Base-by-base conservation (phyloP, 768 basidiomycete genomes). In the Boletales sp. region DNA sequence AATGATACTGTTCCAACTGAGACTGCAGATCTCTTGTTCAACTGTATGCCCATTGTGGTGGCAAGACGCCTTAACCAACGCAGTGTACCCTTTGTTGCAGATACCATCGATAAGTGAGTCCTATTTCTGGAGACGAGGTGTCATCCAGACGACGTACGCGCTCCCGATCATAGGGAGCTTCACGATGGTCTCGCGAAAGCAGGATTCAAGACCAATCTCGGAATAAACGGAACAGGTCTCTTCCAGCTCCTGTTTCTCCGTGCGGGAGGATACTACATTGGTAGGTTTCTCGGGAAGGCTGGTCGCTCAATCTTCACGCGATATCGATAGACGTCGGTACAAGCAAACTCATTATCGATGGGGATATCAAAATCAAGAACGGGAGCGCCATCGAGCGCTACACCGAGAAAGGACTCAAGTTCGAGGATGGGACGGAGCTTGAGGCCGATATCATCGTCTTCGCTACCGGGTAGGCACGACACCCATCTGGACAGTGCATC, bases 321-420 rank as follows among this genome's bases (percentile, higher is more conserved):
- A 8, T n/a, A 4, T 21, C 7, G 15, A 43, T 37, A 70, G 70
- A 70, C n/a, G 56, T 58, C 8, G 77, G 76, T 10, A 73, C 74
- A 1, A 72, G 73, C 44, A 66, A 72, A 45, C 64, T 73, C 45
- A 73, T 80, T 55, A 70, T 69, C 18, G 60, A 75, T 18, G 76
- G 80, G 14, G 68, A 72, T 39, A 79, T 82, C 67, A 77, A 77
- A 55, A 55, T 81, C 61, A 80, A 77, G 67, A 72, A 64, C 55
- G 78, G 75, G 19, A 61, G 67, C 10, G 41, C 54, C 2, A 65
- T 71, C 46, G 54, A 61, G 36, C 43, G 52, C 1, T 72, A 70
- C 54, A 72, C 68, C 0, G 48, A 61, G 45, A 56, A 59, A 12
- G 61, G 70, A n/a, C 58, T 72, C 45, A 46, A 50, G 39, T 60